A percentile compares a stretch with the other conserved stretches of the same genome.
phyloP scores from a whole-genome alignment of 164 flowering plant species.

The Chimonanthus praecox region DNA sequence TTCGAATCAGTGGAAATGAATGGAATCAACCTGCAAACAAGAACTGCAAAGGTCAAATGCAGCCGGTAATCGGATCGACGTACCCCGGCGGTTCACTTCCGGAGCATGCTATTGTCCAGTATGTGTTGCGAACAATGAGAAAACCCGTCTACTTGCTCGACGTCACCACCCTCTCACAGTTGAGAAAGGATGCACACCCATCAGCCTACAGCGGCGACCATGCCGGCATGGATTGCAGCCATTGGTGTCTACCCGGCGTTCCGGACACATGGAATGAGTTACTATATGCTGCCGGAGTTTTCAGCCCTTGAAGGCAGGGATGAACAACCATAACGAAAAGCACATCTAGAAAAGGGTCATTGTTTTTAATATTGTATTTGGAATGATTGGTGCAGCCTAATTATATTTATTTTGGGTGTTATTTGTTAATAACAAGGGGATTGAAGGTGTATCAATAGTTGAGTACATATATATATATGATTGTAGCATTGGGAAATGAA shows the following conservation, averaged over 20 bases:
- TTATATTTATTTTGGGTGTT: too few relatives aligned
- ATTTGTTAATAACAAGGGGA: too few relatives aligned
- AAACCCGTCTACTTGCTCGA: slow-evolving; percentile 67
- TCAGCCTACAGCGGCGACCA: slow-evolving; percentile 44
- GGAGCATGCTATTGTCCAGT: slow-evolving; percentile 35
- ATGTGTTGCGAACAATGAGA: slow-evolving; percentile 39
- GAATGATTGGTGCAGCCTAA: too few relatives aligned
- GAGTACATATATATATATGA: too few relatives aligned
- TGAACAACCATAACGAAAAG: too few relatives aligned
- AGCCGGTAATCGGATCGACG: slow-evolving; percentile 51
- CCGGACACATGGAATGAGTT: slow-evolving; percentile 89
- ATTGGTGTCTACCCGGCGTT: slow-evolving; percentile 85
- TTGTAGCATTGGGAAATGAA: too few relatives aligned
- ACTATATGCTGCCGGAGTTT: slow-evolving; percentile 56
- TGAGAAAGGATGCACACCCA: slow-evolving; percentile 83
- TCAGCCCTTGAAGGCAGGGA: slow-evolving; percentile 17
- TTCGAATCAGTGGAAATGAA: slow-evolving; percentile 43
- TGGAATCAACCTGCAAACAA: slow-evolving; percentile 40
- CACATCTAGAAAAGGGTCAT: too few relatives aligned
- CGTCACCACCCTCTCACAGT: slow-evolving; percentile 64
- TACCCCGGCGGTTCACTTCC: slow-evolving; percentile 67
- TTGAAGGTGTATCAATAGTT: too few relatives aligned
- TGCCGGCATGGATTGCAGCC: slow-evolving; percentile 65
- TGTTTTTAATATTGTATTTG: too few relatives aligned
- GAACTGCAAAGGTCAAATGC: slow-evolving; percentile 44